Evolutionary conservation across 805 yeast species (phyloP).

Genomic region (Suhomyces prunicola): DNA sequence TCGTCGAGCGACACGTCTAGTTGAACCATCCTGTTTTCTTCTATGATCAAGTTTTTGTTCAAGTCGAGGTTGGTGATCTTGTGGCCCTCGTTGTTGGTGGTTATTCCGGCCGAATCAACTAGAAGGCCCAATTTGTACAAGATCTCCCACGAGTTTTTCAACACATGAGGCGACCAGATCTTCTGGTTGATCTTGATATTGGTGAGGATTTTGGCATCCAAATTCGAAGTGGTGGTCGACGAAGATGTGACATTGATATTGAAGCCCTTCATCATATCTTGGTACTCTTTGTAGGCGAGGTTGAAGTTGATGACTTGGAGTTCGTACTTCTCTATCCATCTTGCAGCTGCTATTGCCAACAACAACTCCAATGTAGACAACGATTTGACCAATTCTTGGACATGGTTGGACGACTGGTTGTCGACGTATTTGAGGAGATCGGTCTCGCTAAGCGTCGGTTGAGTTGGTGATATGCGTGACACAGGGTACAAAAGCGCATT

Average conservation of each 20-base stretch:
- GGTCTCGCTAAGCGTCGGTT: slow-evolving; percentile 26
- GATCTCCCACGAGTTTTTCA: slow-evolving; percentile 73
- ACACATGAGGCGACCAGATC: slow-evolving; percentile 57
- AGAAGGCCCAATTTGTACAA: slow-evolving; percentile 56
- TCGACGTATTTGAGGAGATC: slow-evolving; percentile 22
- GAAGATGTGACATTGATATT: slow-evolving; percentile 38
- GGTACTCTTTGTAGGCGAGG: slow-evolving; percentile 73
- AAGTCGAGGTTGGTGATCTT: slow-evolving; percentile 24
- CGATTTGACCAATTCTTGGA: slow-evolving; percentile 25
- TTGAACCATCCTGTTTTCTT: slow-evolving; percentile 49
- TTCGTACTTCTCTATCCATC: slow-evolving; percentile 60
- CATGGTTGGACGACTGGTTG: slow-evolving; percentile 21
- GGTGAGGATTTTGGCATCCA: slow-evolving; percentile 34
- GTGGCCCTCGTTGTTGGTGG: slow-evolving; percentile 40
- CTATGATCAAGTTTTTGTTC: slow-evolving; percentile 31
- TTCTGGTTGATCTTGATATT: slow-evolving; percentile 40
- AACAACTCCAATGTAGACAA: slow-evolving; percentile 72
- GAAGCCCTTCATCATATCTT: slow-evolving; percentile 45
- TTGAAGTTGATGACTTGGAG: slow-evolving; percentile 69
- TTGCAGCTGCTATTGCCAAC: slow-evolving; percentile 68
- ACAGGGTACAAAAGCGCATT: slow-evolving; percentile 44
- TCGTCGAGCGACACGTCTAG: slow-evolving; percentile 53
- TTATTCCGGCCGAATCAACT: slow-evolving; percentile 42
- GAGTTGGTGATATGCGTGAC: slow-evolving; percentile 17
- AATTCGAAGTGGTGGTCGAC: slow-evolving; percentile 28